A percentile compares a stretch with the other conserved stretches of the same genome.
These are phyloP conservation scores for Sugiyamaella grinbergsii DNA, from an alignment of 1,139 yeast species.

Conservation along the genomic window DNA sequence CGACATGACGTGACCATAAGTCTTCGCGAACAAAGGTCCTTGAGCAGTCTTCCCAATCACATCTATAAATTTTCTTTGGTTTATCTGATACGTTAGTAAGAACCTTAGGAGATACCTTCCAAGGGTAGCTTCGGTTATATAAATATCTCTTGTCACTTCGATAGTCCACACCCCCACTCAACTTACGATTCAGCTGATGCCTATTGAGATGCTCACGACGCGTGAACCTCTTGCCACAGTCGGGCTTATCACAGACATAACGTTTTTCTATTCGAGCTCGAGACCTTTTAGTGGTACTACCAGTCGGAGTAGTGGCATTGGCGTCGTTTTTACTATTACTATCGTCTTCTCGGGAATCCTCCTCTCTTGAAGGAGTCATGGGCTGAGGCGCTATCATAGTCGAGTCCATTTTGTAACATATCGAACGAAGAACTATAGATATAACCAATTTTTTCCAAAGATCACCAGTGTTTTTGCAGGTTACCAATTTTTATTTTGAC, in stretches of 20 bases:
- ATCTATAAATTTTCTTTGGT: conserved; percentile 49
- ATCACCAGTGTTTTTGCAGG: too few species aligned
- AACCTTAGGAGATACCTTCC: not conserved
- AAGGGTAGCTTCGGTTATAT: not conserved
- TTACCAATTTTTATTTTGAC: too few species aligned
- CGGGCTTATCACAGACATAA: conserved; percentile 52
- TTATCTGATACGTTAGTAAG: conserved; percentile 28
- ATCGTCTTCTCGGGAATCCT: not conserved
- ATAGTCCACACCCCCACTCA: not conserved
- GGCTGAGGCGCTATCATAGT: not conserved
- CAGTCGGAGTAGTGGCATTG: conserved; percentile 6
- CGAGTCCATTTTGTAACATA: not conserved
- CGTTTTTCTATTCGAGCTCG: conserved; percentile 35
- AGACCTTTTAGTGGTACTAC: conserved; percentile 4
- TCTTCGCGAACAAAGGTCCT: conserved; percentile 66
- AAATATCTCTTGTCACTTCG: too few species aligned
- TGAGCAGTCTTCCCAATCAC: conserved; percentile 52
- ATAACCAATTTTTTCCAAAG: too few species aligned
- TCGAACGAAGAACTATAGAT: not conserved
- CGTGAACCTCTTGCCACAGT: conserved; percentile 64
- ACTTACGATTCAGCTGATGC: conserved; percentile 42
- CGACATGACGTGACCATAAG: conserved; percentile 50
- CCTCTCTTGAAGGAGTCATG: not conserved
- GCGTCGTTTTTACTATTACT: too few species aligned
- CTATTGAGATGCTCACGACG: conserved; percentile 50